These are phyloP conservation scores for Trametes meyenii DNA, from an alignment of 768 basidiomycete genomes.

Conservation along the genomic window DNA sequence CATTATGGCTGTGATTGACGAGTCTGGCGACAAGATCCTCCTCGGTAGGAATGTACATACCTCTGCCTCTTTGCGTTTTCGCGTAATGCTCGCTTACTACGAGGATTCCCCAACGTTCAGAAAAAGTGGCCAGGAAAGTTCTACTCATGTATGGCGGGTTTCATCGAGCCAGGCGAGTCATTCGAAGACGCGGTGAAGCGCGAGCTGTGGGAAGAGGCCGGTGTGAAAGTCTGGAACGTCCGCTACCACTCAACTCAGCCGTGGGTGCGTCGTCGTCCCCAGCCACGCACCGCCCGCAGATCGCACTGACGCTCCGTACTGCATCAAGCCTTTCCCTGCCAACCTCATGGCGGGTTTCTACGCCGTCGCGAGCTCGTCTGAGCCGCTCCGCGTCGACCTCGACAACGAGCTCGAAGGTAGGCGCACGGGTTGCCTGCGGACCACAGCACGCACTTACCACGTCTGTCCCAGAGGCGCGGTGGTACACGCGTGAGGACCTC, in stretches of 20 bases:
- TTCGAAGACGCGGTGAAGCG: conserved; percentile 92
- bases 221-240: conserved; percentile 82
- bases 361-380: conserved; percentile 70
- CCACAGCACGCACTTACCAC: background rate
- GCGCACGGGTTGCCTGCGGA: conserved; percentile 25
- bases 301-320: background rate
- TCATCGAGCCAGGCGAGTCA: conserved; percentile 92
- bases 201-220: conserved; percentile 97
- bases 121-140: conserved; percentile 61
- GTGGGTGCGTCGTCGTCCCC: conserved; percentile 57
- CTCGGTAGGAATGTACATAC: conserved; percentile 80
- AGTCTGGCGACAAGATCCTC: conserved; percentile 79
- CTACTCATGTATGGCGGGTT: conserved; percentile 92
- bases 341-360: conserved; percentile 92
- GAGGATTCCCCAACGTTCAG: conserved; percentile 36
- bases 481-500: conserved; percentile 82
- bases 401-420: conserved; percentile 94
- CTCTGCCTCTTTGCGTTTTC: background rate
- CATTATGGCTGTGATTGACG: conserved; percentile 86
- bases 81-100: background rate
- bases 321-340: conserved; percentile 79
- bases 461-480: conserved; percentile 74
- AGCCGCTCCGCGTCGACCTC: conserved; percentile 81
- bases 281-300: background rate
- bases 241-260: conserved; percentile 86